Conservation (phyloP, 2,329 filamentous ascomycete genomes). For the Aspergillus hortae region DNA sequence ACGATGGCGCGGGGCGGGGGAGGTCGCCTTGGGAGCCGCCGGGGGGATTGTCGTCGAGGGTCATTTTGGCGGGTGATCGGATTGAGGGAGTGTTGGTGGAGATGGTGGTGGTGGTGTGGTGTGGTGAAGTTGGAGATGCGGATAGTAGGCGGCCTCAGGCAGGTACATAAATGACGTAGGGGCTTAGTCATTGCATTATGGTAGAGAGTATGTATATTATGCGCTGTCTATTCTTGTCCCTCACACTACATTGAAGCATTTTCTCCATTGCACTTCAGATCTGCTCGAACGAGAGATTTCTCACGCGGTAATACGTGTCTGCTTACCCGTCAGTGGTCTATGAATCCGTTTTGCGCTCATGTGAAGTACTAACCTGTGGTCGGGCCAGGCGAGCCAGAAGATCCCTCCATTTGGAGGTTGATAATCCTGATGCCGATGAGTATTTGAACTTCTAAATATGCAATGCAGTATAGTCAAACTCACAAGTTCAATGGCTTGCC, state of each 20-base stretch:
- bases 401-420: slow-evolving; percentile 25
- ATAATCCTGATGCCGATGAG: slow-evolving; percentile 13
- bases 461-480: not conserved
- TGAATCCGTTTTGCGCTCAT: not conserved
- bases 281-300: slow-evolving; percentile 9
- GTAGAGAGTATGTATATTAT: not conserved
- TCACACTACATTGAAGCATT: not conserved
- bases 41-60: slow-evolving; percentile 21
- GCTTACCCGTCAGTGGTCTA: not conserved
- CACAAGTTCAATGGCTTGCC: slow-evolving; percentile 42
- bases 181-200: not conserved
- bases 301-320: slow-evolving; percentile 12
- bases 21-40: slow-evolving; percentile 7
- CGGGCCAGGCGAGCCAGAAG: slow-evolving; percentile 13
- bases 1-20: not conserved
- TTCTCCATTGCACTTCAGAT: not conserved
- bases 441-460: not conserved
- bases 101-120: not conserved
- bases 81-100: not conserved
- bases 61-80: slow-evolving; percentile 16
- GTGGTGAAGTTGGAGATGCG: not conserved
- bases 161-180: not conserved
- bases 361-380: slow-evolving; percentile 6
- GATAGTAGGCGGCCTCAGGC: not conserved
- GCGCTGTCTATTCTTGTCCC: not conserved